These are phyloP conservation scores for Xylariaceae sp. DNA, from an alignment of 2,329 filamentous ascomycete species.

Conservation along the genomic window DNA sequence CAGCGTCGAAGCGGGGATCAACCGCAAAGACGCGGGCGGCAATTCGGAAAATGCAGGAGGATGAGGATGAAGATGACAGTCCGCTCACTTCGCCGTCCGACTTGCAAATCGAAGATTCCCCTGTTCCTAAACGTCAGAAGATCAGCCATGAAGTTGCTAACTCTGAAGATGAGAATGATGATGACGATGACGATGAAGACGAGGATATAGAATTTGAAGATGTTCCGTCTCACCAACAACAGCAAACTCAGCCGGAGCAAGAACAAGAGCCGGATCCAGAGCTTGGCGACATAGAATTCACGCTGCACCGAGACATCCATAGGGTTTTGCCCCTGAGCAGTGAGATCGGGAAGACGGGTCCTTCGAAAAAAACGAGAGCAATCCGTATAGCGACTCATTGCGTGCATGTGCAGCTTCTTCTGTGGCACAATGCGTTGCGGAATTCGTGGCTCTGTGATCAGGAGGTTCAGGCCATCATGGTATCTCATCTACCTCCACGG, in stretches of 20 bases:
- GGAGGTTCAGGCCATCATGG: constrained; percentile 67
- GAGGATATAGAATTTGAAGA: constrained; percentile 61
- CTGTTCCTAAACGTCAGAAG: constrained; percentile 39
- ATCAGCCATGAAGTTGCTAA: constrained; percentile 28
- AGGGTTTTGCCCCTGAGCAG: constrained; percentile 58
- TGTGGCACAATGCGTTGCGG: constrained; percentile 84
- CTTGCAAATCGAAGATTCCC: constrained; percentile 51
- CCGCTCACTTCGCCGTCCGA: constrained; percentile 53
- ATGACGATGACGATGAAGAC: constrained; percentile 32
- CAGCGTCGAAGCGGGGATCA: constrained; percentile 40
- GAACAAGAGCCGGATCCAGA: constrained; percentile 49
- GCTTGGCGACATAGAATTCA: constrained; percentile 68
- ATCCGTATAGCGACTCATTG: constrained; percentile 77
- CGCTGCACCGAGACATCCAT: constrained; percentile 51
- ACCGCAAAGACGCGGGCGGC: constrained; percentile 40
- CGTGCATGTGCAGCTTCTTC: constrained; percentile 78
- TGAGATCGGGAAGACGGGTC: constrained; percentile 70
- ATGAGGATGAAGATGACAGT: constrained; percentile 39
- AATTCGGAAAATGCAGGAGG: constrained; percentile 41
- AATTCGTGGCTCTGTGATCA: constrained; percentile 80
- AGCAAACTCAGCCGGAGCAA: constrained; percentile 40
- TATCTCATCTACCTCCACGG: constrained; percentile 64
- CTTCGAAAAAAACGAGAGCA: constrained; percentile 75
- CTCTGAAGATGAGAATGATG: constrained; percentile 27
- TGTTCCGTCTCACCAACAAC: constrained; percentile 38